phyloP scores from a whole-genome alignment of 768 basidiomycete genomes.

The Amyloporia xantha region DNA sequence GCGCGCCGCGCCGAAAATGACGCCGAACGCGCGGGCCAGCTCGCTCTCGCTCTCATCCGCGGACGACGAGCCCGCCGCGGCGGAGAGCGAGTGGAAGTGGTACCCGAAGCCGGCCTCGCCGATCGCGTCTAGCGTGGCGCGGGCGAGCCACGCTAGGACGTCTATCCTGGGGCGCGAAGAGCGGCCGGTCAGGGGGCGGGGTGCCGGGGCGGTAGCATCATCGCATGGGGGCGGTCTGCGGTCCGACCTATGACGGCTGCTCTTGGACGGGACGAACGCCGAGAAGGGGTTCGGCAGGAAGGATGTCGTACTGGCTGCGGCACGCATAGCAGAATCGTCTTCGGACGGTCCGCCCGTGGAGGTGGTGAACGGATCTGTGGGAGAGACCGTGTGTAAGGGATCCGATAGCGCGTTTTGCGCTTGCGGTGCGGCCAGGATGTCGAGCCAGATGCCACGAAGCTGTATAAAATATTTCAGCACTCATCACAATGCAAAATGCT shows the following conservation, averaged over 20 bases:
- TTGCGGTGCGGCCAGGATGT: no score
- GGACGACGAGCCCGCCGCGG: constrained; percentile 26
- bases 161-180: constrained; percentile 42
- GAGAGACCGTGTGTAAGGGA: no score
- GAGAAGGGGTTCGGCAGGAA: constrained; percentile 21
- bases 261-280: constrained; percentile 17
- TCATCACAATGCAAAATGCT: no score
- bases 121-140: constrained; percentile 70
- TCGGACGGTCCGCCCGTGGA: no score
- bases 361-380: no score
- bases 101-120: constrained; percentile 64
- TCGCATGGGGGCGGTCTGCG: not conserved
- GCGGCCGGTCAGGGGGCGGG: no score
- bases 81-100: constrained; percentile 45
- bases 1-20: constrained; percentile 47
- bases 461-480: no score
- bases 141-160: constrained; percentile 56
- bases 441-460: no score
- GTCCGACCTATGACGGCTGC: not conserved
- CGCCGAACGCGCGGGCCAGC: constrained; percentile 47
- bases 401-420: no score
- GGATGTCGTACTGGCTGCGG: constrained; percentile 6
- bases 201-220: constrained; percentile 12
- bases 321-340: no score
- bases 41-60: constrained; percentile 40